Conservation (phyloP, 768 basidiomycete genomes). For the Suillus hirtellus region DNA sequence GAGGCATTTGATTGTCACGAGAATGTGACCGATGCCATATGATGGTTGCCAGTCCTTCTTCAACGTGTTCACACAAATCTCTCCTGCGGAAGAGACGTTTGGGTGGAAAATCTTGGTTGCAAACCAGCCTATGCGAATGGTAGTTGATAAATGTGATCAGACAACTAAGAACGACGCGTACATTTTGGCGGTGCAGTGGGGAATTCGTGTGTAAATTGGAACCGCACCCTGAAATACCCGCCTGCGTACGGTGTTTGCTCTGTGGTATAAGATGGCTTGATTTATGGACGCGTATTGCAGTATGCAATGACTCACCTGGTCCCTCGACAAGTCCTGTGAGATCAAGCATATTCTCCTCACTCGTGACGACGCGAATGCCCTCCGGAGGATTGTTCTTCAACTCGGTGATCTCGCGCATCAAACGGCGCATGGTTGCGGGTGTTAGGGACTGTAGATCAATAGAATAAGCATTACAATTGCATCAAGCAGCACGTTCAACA, state of each 20-base stretch:
- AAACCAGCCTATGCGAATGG: conserved; percentile 67
- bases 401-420: conserved; percentile 84
- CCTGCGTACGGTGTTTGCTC: conserved; percentile 70
- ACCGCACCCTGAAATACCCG: conserved; percentile 75
- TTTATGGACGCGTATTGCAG: conserved; percentile 2
- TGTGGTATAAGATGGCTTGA: conserved; percentile 27
- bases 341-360: conserved; percentile 86
- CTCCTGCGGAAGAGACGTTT: conserved; percentile 85
- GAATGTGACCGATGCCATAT: conserved; percentile 88
- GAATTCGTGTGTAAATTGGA: conserved; percentile 92
- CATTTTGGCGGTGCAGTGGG: conserved; percentile 94
- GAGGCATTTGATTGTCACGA: conserved; percentile 92
- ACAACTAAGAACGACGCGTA: conserved; percentile 36
- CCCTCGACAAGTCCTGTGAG: conserved; percentile 88
- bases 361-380: conserved; percentile 85
- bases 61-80: conserved; percentile 96
- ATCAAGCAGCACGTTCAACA: not conserved
- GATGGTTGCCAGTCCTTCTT: conserved; percentile 97
- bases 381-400: conserved; percentile 84
- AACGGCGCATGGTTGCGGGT: conserved; percentile 71
- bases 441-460: conserved; percentile 37
- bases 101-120: conserved; percentile 97
- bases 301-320: conserved; percentile 60
- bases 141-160: not conserved
- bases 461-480: not conserved